Conservation (phyloP, 1,139 yeast species). For the Taphrina pruni region DNA sequence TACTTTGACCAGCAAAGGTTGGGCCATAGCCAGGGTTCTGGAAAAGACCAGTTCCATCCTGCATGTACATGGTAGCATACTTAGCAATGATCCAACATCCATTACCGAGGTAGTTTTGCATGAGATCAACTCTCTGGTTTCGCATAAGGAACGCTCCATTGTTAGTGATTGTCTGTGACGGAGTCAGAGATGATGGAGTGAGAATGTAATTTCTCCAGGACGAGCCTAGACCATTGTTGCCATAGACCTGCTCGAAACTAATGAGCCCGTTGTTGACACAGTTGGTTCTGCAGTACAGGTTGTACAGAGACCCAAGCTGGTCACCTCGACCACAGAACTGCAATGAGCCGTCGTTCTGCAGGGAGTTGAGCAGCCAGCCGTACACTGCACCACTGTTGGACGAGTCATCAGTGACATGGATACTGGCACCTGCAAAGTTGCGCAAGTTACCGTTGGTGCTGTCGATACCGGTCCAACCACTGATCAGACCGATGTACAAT, state of each 20-base stretch:
- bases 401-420: slow-evolving; percentile 14
- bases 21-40: slow-evolving; percentile 20
- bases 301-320: background rate
- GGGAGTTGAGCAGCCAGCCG: slow-evolving; percentile 23
- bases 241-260: slow-evolving; percentile 19
- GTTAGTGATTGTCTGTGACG: slow-evolving; percentile 13
- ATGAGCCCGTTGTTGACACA: slow-evolving; percentile 32
- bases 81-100: slow-evolving; percentile 30
- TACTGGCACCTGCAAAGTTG: slow-evolving; percentile 27
- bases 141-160: slow-evolving; percentile 30
- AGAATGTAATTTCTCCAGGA: slow-evolving; percentile 21
- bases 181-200: slow-evolving; percentile 1
- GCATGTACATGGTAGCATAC: slow-evolving; percentile 20
- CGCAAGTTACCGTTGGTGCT: slow-evolving; percentile 15
- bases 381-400: slow-evolving; percentile 12
- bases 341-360: slow-evolving; percentile 27
- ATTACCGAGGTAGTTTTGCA: slow-evolving; percentile 29
- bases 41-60: slow-evolving; percentile 17
- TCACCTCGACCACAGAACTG: slow-evolving; percentile 36
- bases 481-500: slow-evolving; percentile 1
- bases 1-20: slow-evolving; percentile 15
- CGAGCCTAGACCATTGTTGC: slow-evolving; percentile 25
- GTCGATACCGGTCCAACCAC: slow-evolving; percentile 16
- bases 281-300: slow-evolving; percentile 13
- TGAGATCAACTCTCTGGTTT: slow-evolving; percentile 12